Evolutionary conservation across 108 stramenopile genomes (phyloP), one percentile per base, ranked within the genome.

Genomic region (Skeletonema menzelii): DNA sequence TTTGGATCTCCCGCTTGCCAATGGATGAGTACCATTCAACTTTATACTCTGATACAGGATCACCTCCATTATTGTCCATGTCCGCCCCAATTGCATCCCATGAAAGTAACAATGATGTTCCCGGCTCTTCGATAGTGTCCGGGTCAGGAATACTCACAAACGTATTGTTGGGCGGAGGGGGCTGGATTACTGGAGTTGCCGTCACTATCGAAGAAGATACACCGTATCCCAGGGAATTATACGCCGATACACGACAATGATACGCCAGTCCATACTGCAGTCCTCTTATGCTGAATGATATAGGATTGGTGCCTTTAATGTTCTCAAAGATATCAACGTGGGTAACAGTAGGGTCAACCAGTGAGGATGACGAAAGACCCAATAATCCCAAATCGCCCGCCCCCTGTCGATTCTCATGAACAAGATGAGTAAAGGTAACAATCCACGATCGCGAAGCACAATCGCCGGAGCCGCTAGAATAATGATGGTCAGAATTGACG

Each of bases 331-430:
- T 69, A 3, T 66, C 47, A 11, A 82, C 69, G 40, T 53, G 37
- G 20, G 68, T 70, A 14, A 80, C 59, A n/a, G 65, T 61, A 13
- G 82, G 74, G 40, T 75, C 63, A 46, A 22, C 60, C n/a, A 75
- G 40, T 34, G 65, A 49, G 27, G 73, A 78, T 8, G 63, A 60
- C 3, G 31, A n/a, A n/a, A 70, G 68, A 24, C 47, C 63, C 19
- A 94, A 40, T 31, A 92, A 76, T 8, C 78, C 83, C 13, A 93
- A 56, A 67, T 96, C 85, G 0, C 91, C 90, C 4, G 94, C 92
- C 24, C 93, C 95, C 44, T 88, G 90, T 15, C 82, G 76, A 59
- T 71, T 77, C 75, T 88, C 89, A 65, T 93, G 82, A n/a, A 65
- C 74, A 26, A 83, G 58, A 63, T 93, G 82, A 12, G 89, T 89